phyloP scores from a whole-genome alignment of 2,329 filamentous ascomycete genomes.

The Chrysoporthe cubensis region DNA sequence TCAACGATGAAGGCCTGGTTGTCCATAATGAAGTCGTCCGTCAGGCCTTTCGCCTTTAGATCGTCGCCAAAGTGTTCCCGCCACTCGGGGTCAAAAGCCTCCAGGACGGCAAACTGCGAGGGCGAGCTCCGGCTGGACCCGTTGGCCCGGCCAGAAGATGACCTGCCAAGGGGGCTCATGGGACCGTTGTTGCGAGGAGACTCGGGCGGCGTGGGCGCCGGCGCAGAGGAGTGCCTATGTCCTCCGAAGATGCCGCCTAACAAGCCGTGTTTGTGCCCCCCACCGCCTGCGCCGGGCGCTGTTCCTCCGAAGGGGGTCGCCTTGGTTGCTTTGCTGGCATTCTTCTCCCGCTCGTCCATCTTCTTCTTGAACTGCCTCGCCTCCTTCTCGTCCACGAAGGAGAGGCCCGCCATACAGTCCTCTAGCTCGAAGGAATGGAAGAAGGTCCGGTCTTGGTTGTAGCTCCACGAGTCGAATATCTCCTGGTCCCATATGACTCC shows the following conservation, averaged over 20 bases:
- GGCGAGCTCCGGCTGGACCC: constrained; percentile 42
- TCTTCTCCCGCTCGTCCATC: constrained; percentile 94
- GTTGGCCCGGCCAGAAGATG: constrained; percentile 43
- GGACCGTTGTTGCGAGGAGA: constrained; percentile 46
- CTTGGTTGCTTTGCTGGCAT: constrained; percentile 85
- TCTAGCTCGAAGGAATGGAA: constrained; percentile 98
- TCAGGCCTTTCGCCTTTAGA: constrained; percentile 64
- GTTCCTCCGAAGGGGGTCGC: constrained; percentile 73
- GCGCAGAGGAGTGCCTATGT: constrained; percentile 61
- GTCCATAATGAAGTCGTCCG: constrained; percentile 68
- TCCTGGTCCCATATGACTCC: constrained; percentile 98
- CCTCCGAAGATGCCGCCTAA: constrained; percentile 66
- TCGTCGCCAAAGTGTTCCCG: constrained; percentile 69
- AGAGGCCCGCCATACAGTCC: constrained; percentile 85
- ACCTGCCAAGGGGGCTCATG: constrained; percentile 5
- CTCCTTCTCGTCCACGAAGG: constrained; percentile 96
- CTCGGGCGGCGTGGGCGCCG: constrained; percentile 56
- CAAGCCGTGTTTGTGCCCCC: constrained; percentile 49
- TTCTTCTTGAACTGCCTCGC: constrained; percentile 97
- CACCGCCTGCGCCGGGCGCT: constrained; percentile 41
- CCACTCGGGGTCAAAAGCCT: constrained; percentile 68
- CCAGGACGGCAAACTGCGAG: constrained; percentile 65
- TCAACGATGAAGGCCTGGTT: constrained; percentile 72
- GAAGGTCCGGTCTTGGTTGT: constrained; percentile 96
- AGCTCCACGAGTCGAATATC: constrained; percentile 91